Base-by-base conservation (phyloP, 2,329 filamentous ascomycete genomes). In the Aspergillus ustus region DNA sequence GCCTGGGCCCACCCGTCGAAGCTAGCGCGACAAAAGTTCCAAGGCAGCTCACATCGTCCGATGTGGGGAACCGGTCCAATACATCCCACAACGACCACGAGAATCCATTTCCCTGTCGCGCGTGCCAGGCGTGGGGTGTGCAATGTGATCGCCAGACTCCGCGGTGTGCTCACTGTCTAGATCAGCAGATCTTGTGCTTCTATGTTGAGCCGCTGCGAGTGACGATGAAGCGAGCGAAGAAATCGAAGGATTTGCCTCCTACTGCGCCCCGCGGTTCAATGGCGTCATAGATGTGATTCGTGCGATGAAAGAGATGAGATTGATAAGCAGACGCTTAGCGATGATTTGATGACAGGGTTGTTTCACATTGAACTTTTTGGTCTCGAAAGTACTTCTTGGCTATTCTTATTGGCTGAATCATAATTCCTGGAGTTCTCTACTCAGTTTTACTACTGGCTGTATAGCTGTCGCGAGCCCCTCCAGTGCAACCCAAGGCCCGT, bases 121-220 rank as follows among this genome's bases (percentile, higher is more conserved):
- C 69, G 2, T 75, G 73, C 65, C 68, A 72, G n/a, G 65, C 71
- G 8, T 67, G 67, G 63, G 63, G 66, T 3, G 68, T 70, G 7
- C 50, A 56, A 8, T 75, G 73, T 62, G 73, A 75, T 54, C 70
- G 67, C 25, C 63, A 67, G 7, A 63, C 55, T 57, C 73, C 73
- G 17, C 72, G 70, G 45, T 75, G 73, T 37, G 64, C 69, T 11
- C 70, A 75, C 58, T 75, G 73, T 59, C 63, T 69, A 37, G 66
- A 74, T 22, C 66, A 75, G 56, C 73, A 75, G 56, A 60, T 74
- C 2, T 55, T 75, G 7, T 75, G 73, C 58, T 75, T 75, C 34
- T 75, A 75, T 49, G 70, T 74, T n/a, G 66, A 68, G 9, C 70
- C 73, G 1, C 50, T 63, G n/a, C 63, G 58, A 13, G 66, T 64